Evolutionary conservation across 768 basidiomycete species (phyloP), one percentile per base, ranked within the genome.

Genomic region (Tulasnella sp.): DNA sequence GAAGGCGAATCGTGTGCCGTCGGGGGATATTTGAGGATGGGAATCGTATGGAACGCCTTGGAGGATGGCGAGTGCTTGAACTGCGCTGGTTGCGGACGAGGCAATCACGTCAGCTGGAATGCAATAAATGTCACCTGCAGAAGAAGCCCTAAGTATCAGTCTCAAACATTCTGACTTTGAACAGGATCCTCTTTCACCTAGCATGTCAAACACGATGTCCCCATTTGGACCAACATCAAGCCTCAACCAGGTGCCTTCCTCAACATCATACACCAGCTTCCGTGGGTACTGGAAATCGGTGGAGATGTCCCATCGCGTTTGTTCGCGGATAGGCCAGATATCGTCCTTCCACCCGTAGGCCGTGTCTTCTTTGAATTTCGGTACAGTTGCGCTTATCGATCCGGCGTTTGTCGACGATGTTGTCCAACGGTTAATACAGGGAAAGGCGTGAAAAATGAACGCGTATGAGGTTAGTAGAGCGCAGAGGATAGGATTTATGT

Each of bases 231-330:
- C 48, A 30, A 50, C 17, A 65, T 86, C 85, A 29, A 87, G 76
- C 10, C 84, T 76, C 54, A 87, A 70, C 84, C 84, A 87, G 31
- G 85, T 87, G 7, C 85, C 85, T 66, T 86, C 82, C 43, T 76
- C 72, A 15, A 86, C 84, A 58, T 85, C 80, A 66, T 82, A 87
- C 57, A 78, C 75, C 30, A 86, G 72, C 19, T 69, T 70, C 17
- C 84, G 80, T 1, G 83, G 80, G 69, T 80, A 78, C n/a, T 78
- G 75, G 63, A 78, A 85, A 71, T 86, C 81, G 21, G 83, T 85
- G 21, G 84, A 85, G 61, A 87, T 86, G 65, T 87, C 85, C 83
- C 84, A 87, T 5, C 69, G 63, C 19, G 73, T 69, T 43, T 75
- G 74, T 29, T 73, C 70, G 34, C 54, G 27, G 25, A 84, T 68